Conservation (phyloP, 2,329 filamentous ascomycete species). For the Pleoardoris graminearum region DNA sequence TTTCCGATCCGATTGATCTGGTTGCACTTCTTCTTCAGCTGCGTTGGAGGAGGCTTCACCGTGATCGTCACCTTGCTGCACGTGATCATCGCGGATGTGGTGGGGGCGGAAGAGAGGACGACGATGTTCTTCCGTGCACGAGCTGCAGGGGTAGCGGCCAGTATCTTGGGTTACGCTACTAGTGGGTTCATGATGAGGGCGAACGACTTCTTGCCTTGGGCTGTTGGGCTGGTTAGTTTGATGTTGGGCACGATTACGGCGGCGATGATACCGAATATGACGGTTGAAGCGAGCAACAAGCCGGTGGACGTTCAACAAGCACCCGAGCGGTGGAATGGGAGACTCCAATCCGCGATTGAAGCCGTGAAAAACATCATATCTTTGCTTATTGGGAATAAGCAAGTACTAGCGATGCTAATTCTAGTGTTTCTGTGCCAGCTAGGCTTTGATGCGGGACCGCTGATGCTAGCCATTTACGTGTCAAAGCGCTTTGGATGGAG, state of each 20-base stretch:
- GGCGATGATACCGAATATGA: constrained; percentile 14
- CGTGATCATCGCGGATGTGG: constrained; percentile 23
- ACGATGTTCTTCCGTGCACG: constrained; percentile 19
- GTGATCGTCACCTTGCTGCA: constrained; percentile 21
- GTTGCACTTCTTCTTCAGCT: constrained; percentile 22
- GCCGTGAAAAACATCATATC: background rate
- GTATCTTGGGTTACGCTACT: constrained; percentile 20
- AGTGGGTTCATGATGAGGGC: constrained; percentile 18
- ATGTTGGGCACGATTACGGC: constrained; percentile 9
- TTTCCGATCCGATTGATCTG: constrained; percentile 23
- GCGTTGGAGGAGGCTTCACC: constrained; percentile 20
- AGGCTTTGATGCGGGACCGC: constrained; percentile 20
- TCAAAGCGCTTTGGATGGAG: constrained; percentile 24
- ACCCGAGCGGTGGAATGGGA: background rate
- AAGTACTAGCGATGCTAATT: constrained; percentile 14
- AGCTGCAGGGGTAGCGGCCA: constrained; percentile 20
- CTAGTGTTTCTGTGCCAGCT: constrained; percentile 22
- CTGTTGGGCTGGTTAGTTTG: constrained; percentile 13
- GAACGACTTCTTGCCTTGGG: constrained; percentile 17
- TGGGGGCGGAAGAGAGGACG: constrained; percentile 18
- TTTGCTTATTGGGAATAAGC: constrained; percentile 14
- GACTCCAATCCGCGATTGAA: background rate
- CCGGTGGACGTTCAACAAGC: background rate
- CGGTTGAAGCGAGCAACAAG: background rate
- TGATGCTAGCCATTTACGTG: constrained; percentile 24